Base-by-base conservation (phyloP, 2,329 filamentous ascomycete genomes). In the Lasiodiplodia sp. region DNA sequence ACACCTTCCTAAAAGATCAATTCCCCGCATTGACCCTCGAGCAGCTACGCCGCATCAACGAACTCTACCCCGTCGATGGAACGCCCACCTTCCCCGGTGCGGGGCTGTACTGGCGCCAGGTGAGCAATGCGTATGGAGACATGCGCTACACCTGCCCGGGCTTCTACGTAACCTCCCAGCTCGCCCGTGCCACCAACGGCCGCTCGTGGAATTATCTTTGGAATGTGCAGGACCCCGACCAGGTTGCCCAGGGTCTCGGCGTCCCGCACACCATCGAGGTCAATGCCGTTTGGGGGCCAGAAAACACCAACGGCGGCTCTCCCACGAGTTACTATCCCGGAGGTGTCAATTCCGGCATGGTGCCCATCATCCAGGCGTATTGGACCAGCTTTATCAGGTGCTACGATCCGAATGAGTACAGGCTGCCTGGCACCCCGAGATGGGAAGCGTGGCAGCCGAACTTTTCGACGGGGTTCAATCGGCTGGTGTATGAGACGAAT, bases 321-420 rank as follows among this genome's bases (percentile, higher is more conserved):
- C 89, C 90, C 0, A 74, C 75, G 2, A 89, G 86, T 57, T 93
- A 92, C 72, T 76, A 76, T 8, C 75, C 80, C 0, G 82, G 81
- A 3, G 81, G 80, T 16, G 78, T 79, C 16, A 93, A 93, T 71
- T 84, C 81, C 1, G 75, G 75, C 0, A 87, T 91, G 6, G 83
- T 91, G 1, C 82, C 86, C 0, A 79, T 91, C 0, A 85, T 91
- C 34, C 89, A 92, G 74, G 85, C 83, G 0, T 94, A 93, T 77
- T 94, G 91, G 90, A 87, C 88, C 1, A 92, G 88, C 71, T 94
- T 94, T 75, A 88, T 94, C 70, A 81, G 86, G 31, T 83, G 82
- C 0, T 84, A 88, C 47, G 83, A 94, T 76, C 92, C 92, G 0
- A 94, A 94, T 75, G 81, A 73, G 18, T 78, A 83, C 67, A 82